Base-by-base conservation (phyloP, 495 filamentous ascomycete genomes). In the Pyrenula aspistea region DNA sequence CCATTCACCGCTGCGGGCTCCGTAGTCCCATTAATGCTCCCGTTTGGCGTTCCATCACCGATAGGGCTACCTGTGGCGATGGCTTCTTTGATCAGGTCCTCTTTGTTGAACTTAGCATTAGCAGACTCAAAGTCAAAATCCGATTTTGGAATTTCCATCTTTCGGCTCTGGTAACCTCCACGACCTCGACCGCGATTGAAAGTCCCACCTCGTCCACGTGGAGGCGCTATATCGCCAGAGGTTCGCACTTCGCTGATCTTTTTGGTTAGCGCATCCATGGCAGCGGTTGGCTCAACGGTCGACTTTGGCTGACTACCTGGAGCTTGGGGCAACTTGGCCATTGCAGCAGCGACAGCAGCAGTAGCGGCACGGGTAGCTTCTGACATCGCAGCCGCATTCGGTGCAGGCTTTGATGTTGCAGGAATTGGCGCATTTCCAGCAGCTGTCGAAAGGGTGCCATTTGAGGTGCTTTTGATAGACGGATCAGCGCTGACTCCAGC, bases 71-170 rank as follows among this genome's bases (percentile, higher is more conserved):
- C 86, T 51, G 76, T 79, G 23, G 88, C 85, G 68, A 91, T 88
- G 3, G 89, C 91, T 67, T 95, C 90, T 71, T 95, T 96, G 19
- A 88, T 86, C 25, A 96, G 70, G 63, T 96, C 91, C 62, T 95
- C 85, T 72, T 99, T 99, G 76, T 94, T 97, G 75, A 99, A 97
- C 68, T 95, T 96, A 15, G 90, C 91, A 64, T 99, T 99, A 52
- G 92, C 80, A 10, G 82, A 82, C 60, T 86, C 84, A 67, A 99
- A 99, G 66, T 99, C 94, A 65, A 89, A 99, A 63, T 97, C 93
- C 1, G 87, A 81, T 31, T 83, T 76, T 0, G 93, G 93, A 24
- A 97, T 86, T 56, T 95, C 92, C 21, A 96, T 78, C 72, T 88
- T 93, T 63, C 77, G 77, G 42, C 71, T 68, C 57, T 72, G 70